Evolutionary conservation across 2,329 filamentous ascomycete genomes (phyloP), one percentile per base, ranked within the genome.

Genomic region (Hansfordia pulvinata): DNA sequence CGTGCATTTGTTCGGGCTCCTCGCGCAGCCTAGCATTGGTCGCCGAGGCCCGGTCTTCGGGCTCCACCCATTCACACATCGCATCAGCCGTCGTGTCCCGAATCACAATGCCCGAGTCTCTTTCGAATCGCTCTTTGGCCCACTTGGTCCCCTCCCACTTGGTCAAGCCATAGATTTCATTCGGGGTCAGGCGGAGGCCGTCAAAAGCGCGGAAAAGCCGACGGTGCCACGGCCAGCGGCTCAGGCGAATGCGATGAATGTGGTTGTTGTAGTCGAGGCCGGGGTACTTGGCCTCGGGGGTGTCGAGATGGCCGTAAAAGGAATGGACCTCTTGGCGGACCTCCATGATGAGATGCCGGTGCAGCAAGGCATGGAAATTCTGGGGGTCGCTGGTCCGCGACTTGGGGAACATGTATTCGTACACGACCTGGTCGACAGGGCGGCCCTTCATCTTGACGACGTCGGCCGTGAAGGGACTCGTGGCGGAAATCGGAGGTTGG

Each of bases 91-190:
- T 76, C 5, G 80, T 84, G 44, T 88, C 81, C 25, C 57, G 52
- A 35, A 88, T 83, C 17, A 53, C 54, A 31, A 79, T 64, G 18
- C 73, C 73, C 42, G 84, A 76, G 43, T 86, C 80, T 30, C 66
- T 64, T 57, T 88, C 80, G 44, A 75, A 88, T 29, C 79, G 69
- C 45, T 85, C 77, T 45, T 84, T 76, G 34, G 81, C 81, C 80
- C 80, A 86, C 34, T 76, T 73, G 8, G 80, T 86, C 30, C 80
- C 80, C 55, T 86, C 80, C 80, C 80, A 88, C 43, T 80, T 76
- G 31, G 80, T 85, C 45, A 86, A 59, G 25, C 62, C 60, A 28
- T 70, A 62, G 38, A 88, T 82, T 47, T 88, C 80, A 39, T 60
- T 56, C 30, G 69, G 56, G 6, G 80, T 88, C 20, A 86, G 60